Evolutionary conservation across 805 yeast species (phyloP).

Genomic region (Candida michaelii): DNA sequence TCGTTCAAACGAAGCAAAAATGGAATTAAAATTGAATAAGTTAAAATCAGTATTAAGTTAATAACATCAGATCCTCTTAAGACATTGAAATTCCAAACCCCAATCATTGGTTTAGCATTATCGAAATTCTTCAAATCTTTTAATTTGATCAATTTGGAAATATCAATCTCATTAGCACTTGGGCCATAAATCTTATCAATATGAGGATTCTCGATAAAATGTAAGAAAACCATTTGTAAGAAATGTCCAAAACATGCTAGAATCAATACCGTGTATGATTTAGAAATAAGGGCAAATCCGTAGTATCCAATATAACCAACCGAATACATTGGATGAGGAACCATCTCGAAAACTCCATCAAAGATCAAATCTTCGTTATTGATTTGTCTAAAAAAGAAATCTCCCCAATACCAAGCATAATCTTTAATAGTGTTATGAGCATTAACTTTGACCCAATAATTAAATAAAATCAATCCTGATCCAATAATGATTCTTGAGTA

Average conservation of each 20-base stretch:
- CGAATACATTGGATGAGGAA: conserved; percentile 92
- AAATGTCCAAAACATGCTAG: conserved; percentile 77
- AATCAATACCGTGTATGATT: conserved; percentile 66
- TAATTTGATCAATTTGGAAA: conserved; percentile 42
- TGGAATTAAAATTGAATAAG: conserved; percentile 46
- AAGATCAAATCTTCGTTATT: conserved; percentile 66
- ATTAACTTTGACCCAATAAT: conserved; percentile 81
- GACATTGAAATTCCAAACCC: conserved; percentile 60
- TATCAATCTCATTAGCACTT: conserved; percentile 36
- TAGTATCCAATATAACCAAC: conserved; percentile 87
- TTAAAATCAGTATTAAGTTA: conserved; percentile 42
- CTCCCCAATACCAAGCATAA: conserved; percentile 96
- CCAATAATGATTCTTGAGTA: conserved; percentile 59
- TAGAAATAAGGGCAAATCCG: conserved; percentile 76
- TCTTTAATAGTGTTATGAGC: conserved; percentile 88
- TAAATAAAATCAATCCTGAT: conserved; percentile 61
- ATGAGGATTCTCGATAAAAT: conserved; percentile 80
- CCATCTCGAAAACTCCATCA: conserved; percentile 86
- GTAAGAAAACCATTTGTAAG: conserved; percentile 71
- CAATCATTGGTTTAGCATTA: conserved; percentile 51
- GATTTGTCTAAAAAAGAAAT: conserved; percentile 75
- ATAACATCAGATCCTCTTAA: conserved; percentile 64
- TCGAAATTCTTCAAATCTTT: conserved; percentile 47
- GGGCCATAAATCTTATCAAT: conserved; percentile 76
- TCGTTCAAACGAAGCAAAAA: conserved; percentile 22